A percentile compares a stretch with the other conserved stretches of the same genome.
These are phyloP conservation scores for Candida golubevii DNA, from an alignment of 805 yeast species.

Conservation along the genomic window DNA sequence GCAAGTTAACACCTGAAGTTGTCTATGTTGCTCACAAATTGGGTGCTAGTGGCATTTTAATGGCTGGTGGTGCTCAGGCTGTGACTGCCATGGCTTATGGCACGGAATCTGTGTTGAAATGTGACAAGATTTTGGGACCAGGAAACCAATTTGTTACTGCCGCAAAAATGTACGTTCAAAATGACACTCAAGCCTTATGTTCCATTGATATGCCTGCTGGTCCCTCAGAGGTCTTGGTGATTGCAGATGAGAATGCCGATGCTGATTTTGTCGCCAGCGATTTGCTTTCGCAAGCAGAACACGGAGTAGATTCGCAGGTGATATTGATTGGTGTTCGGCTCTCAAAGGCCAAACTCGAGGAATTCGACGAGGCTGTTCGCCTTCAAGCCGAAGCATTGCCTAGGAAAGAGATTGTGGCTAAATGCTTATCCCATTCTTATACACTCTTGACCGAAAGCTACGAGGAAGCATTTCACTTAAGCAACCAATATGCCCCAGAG, in stretches of 20 bases:
- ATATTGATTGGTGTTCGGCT: slow-evolving; percentile 80
- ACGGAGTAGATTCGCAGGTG: slow-evolving; percentile 97
- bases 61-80: slow-evolving; percentile 99
- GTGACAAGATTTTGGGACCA: slow-evolving; percentile 96
- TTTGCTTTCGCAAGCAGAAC: slow-evolving; percentile 96
- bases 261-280: slow-evolving; percentile 98
- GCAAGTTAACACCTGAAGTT: slow-evolving; percentile 92
- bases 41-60: slow-evolving; percentile 83
- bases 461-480: slow-evolving; percentile 80
- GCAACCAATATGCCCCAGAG: slow-evolving; percentile 95
- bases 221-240: slow-evolving; percentile 95
- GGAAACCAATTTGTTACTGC: slow-evolving; percentile 99
- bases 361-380: slow-evolving; percentile 78
- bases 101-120: slow-evolving; percentile 85
- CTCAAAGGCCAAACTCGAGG: slow-evolving; percentile 52
- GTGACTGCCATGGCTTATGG: slow-evolving; percentile 99
- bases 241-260: slow-evolving; percentile 84
- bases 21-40: slow-evolving; percentile 95
- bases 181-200: slow-evolving; percentile 91
- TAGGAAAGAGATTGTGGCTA: slow-evolving; percentile 87
- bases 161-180: slow-evolving; percentile 96
- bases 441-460: slow-evolving; percentile 64
- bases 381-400: slow-evolving; percentile 81
- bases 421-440: slow-evolving; percentile 89
- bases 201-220: slow-evolving; percentile 99